Evolutionary conservation across 1,284 basidiomycete genomes (phyloP).

Genomic region (Naganishia sp.): DNA sequence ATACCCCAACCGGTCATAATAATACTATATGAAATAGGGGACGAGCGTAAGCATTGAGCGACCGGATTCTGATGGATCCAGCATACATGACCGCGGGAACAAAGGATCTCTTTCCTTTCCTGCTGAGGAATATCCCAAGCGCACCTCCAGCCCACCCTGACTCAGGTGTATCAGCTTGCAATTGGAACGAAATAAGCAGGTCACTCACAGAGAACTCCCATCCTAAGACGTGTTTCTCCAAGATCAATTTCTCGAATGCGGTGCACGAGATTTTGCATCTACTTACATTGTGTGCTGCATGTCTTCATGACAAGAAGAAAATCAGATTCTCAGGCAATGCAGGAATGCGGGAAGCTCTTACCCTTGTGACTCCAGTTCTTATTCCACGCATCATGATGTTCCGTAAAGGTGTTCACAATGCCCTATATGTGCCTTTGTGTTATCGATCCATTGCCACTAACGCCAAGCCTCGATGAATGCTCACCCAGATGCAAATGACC

Average conservation of each 20-base stretch:
- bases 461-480: conserved; percentile 37
- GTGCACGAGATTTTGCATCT: conserved; percentile 50
- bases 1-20: conserved; percentile 93
- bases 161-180: conserved; percentile 9
- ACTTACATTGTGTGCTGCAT: conserved; percentile 83
- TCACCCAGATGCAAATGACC: conserved; percentile 83
- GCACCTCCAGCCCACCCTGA: conserved; percentile 88
- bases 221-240: conserved; percentile 44
- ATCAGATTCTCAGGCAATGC: background rate
- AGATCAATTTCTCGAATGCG: conserved; percentile 35
- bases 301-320: conserved; percentile 49
- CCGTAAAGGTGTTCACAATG: conserved; percentile 88
- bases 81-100: conserved; percentile 78
- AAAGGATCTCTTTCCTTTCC: conserved; percentile 80
- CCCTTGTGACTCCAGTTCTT: conserved; percentile 77
- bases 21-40: conserved; percentile 58
- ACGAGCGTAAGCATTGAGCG: background rate
- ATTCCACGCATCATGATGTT: conserved; percentile 67
- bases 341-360: background rate
- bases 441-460: no score
- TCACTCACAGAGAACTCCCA: conserved; percentile 64
- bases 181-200: background rate
- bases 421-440: conserved; percentile 40
- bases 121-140: conserved; percentile 80
- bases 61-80: background rate